Conservation (phyloP, 768 basidiomycete genomes). For the Auricularia cornea region DNA sequence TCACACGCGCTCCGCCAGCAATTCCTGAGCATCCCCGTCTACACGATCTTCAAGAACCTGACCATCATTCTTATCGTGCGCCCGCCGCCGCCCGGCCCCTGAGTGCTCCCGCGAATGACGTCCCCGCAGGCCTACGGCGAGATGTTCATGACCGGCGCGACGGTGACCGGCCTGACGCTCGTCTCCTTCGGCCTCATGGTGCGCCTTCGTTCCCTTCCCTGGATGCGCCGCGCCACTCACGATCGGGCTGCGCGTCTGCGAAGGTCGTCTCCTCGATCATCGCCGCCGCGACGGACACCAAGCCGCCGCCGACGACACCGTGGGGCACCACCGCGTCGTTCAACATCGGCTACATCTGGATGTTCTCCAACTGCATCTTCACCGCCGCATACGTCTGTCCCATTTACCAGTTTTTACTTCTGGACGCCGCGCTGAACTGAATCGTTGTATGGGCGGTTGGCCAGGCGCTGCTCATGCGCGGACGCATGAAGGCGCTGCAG, state of each 20-base stretch:
- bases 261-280: constrained; percentile 91
- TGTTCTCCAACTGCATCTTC: constrained; percentile 83
- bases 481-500: constrained; percentile 87
- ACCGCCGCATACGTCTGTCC: constrained; percentile 81
- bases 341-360: constrained; percentile 92
- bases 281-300: constrained; percentile 90
- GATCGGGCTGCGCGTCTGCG: too few relatives aligned
- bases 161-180: constrained; percentile 79
- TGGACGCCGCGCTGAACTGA: too few relatives aligned
- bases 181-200: constrained; percentile 92
- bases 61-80: constrained; percentile 97
- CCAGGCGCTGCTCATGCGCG: constrained; percentile 92
- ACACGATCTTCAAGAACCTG: constrained; percentile 98
- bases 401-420: too few relatives aligned
- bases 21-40: constrained; percentile 93
- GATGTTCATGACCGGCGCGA: constrained; percentile 91
- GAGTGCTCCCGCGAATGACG: too few relatives aligned
- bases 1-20: constrained; percentile 45
- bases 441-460: not conserved
- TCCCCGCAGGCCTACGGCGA: constrained; percentile 91
- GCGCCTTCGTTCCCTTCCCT: too few relatives aligned
- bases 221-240: too few relatives aligned
- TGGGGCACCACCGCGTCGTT: constrained; percentile 37
- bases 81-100: not conserved
- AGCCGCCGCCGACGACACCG: constrained; percentile 23